Conservation (phyloP, 129 eudicot genomes). For the Pseudognaphalium luteoalbum region DNA sequence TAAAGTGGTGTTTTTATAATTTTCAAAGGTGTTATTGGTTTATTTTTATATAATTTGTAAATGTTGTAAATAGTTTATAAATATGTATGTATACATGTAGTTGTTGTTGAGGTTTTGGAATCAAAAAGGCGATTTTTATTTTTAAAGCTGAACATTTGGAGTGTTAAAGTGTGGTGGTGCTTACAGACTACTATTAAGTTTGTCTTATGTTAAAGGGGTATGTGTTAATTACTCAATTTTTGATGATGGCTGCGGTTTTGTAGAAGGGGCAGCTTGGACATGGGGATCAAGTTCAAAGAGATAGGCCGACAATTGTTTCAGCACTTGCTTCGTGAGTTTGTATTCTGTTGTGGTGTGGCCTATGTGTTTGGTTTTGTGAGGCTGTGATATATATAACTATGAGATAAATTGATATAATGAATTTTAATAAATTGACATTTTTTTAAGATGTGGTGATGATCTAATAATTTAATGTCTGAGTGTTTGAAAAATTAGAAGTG, state of each 20-base stretch:
- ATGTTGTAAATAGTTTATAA: too few relatives aligned
- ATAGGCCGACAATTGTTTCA: constrained; percentile 82
- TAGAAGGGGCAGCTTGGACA: constrained; percentile 99
- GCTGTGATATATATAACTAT: background rate
- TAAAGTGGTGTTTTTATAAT: background rate
- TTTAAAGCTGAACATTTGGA: background rate
- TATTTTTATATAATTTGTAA: too few relatives aligned
- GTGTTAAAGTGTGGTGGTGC: background rate
- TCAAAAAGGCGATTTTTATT: background rate
- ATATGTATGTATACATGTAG: too few relatives aligned
- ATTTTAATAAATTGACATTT: too few relatives aligned
- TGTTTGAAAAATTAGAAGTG: too few relatives aligned
- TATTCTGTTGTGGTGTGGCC: background rate
- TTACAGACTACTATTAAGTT: background rate
- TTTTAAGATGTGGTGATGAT: too few relatives aligned
- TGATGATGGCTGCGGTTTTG: constrained; percentile 16
- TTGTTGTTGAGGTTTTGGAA: background rate
- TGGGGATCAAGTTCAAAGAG: constrained; percentile 77
- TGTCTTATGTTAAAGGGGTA: background rate
- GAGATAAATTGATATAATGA: background rate
- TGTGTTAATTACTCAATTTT: constrained; percentile 16
- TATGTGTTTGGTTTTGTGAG: background rate
- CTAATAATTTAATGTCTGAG: too few relatives aligned
- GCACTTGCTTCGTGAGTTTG: constrained; percentile 68
- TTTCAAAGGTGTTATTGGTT: too few relatives aligned